Conservation (phyloP, 192 early-diverging fungal genomes). For the Podila epicladia region DNA sequence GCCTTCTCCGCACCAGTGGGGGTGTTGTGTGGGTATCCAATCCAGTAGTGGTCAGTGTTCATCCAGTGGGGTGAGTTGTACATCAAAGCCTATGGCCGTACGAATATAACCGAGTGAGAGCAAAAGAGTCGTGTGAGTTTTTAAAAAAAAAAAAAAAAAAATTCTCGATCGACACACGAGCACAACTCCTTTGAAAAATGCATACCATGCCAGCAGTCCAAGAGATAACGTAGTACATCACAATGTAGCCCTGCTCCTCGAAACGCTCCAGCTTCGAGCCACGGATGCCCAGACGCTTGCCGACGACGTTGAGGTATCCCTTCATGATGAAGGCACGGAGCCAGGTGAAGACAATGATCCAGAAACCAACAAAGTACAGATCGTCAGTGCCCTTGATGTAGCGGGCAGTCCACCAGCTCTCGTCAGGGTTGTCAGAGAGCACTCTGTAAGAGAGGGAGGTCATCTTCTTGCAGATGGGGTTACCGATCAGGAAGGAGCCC, state of each 20-base stretch:
- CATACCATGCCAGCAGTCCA: conserved; percentile 71
- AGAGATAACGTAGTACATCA: conserved; percentile 71
- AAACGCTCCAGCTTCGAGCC: conserved; percentile 61
- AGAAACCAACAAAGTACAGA: conserved; percentile 69
- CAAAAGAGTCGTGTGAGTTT: not conserved
- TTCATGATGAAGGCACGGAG: conserved; percentile 67
- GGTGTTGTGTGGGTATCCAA: conserved; percentile 73
- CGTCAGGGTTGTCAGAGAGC: conserved; percentile 17
- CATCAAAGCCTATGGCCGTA: conserved; percentile 64
- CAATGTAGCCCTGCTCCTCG: conserved; percentile 78
- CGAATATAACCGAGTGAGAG: too few species aligned
- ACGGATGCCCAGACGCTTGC: conserved; percentile 49
- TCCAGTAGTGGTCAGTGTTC: conserved; percentile 74
- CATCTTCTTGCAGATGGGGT: conserved; percentile 25
- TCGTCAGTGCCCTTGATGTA: conserved; percentile 67
- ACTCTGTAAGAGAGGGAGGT: conserved; percentile 20
- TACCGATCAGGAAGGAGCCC: conserved; percentile 19
- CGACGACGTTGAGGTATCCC: conserved; percentile 57
- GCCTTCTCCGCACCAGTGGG: conserved; percentile 66
- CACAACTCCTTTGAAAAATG: conserved; percentile 18
- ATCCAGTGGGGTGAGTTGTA: conserved; percentile 76
- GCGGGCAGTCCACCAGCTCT: conserved; percentile 33
- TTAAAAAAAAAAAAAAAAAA: not conserved
- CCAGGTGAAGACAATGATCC: conserved; percentile 73
- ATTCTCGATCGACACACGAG: not conserved